Base-by-base conservation (phyloP, 495 filamentous ascomycete species). In the Neurospora intermedia region DNA sequence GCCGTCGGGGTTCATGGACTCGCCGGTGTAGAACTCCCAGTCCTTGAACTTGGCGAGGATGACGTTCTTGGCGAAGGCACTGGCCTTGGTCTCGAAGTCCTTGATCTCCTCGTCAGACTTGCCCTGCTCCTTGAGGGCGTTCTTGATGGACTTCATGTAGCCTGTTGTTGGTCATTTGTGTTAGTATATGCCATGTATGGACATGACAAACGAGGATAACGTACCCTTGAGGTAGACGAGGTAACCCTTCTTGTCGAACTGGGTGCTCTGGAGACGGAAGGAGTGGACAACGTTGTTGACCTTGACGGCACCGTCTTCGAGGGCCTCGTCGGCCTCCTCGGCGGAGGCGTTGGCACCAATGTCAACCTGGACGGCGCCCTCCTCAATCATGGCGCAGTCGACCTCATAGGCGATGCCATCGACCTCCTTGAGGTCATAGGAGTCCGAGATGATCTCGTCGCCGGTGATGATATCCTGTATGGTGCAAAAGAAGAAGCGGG, bases 261-360 rank as follows among this genome's bases (percentile, higher is more conserved):
- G 83, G 46, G 93, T 93, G 80, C 86, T 86, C 81, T 89, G 87
- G 70, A 98, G 87, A 76, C 93, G 93, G 91, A 98, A 98, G 73
- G 92, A 92, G 86, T 97, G 85, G 81, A 97, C 89, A 76, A 98
- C 88, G 83, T 99, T 94, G 88, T 97, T 96, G 85, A 98, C 96
- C 83, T 89, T 89, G 81, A 91, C 81, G 72, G 83, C 81, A 73
- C 79, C 79, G 72, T 94, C 94, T 31, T 94, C 94, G 45, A 87
- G 15, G 54, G 80, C 87, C 75, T 95, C 94, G 31, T 90, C 93
- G 71, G 81, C 90, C 78, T 91, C 96, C 86, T 98, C 96, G 75
- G 96, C 94, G 73, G 96, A 98, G 73, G 96, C 92, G 85, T 98
- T 99, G 85, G 94, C 96, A 82, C 96, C 96, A 80, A 90, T 97